A percentile compares a stretch with the other conserved stretches of the same genome.
Evolutionary conservation across 805 yeast genomes (phyloP).

Genomic region (Nakazawaea wyomingensis): DNA sequence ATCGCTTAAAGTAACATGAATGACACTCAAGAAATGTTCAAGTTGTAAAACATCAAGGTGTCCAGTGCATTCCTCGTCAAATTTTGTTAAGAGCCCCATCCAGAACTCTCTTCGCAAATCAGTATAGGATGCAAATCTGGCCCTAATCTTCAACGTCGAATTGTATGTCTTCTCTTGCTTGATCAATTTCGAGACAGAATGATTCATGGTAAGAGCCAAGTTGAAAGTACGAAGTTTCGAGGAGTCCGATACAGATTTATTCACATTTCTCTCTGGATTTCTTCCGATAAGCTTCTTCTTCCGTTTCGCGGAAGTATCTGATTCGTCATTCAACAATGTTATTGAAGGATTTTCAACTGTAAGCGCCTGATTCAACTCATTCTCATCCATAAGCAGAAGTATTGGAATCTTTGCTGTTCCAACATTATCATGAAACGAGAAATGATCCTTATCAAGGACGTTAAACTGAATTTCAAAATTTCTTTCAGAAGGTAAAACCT

Average conservation of each 20-base stretch:
- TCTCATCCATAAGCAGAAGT: constrained; percentile 21
- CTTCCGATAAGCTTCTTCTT: constrained; percentile 16
- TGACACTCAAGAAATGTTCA: constrained; percentile 55
- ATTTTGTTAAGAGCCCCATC: constrained; percentile 54
- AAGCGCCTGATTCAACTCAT: constrained; percentile 9
- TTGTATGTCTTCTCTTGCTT: constrained; percentile 32
- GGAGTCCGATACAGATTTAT: constrained; percentile 31
- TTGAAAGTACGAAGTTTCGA: constrained; percentile 38
- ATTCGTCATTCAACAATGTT: constrained; percentile 15
- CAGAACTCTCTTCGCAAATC: constrained; percentile 65
- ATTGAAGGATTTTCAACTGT: constrained; percentile 7
- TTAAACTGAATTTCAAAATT: constrained; percentile 63
- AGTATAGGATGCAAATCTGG: constrained; percentile 63
- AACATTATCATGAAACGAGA: constrained; percentile 79
- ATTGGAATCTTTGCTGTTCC: constrained; percentile 61
- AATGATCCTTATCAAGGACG: constrained; percentile 77
- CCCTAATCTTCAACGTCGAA: constrained; percentile 55
- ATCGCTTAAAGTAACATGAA: constrained; percentile 53
- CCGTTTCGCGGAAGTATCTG: constrained; percentile 13
- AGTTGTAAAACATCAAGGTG: constrained; percentile 55
- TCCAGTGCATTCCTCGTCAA: constrained; percentile 37
- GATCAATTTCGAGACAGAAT: constrained; percentile 26
- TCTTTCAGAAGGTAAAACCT: constrained; percentile 60
- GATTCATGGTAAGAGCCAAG: constrained; percentile 22
- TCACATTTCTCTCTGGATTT: constrained; percentile 25